phyloP scores from a whole-genome alignment of 805 yeast species.

The Sungouiozyma intestinalis region DNA sequence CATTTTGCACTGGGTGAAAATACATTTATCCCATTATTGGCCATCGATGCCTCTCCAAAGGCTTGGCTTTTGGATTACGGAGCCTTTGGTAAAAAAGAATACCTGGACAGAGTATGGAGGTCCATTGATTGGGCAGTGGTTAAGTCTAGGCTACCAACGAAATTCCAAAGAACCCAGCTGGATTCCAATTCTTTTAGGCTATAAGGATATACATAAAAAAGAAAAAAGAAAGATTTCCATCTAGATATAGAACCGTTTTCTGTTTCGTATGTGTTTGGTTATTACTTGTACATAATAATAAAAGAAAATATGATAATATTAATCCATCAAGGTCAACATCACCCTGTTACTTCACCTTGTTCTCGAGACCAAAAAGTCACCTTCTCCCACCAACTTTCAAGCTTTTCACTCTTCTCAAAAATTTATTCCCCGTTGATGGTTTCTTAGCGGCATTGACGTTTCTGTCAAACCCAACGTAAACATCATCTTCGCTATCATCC shows the following conservation, averaged over 20 bases:
- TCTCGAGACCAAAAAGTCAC: background rate
- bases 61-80: conserved; percentile 68
- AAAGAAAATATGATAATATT: background rate
- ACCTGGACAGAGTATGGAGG: conserved; percentile 57
- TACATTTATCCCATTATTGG: conserved; percentile 47
- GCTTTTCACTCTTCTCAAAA: conserved; percentile 80
- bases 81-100: conserved; percentile 57
- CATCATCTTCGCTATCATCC: conserved; percentile 25
- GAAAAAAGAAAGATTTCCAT: no score
- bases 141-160: conserved; percentile 34
- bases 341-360: background rate
- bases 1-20: conserved; percentile 20
- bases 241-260: background rate
- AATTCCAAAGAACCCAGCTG: conserved; percentile 1
- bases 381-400: conserved; percentile 52
- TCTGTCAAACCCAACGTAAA: conserved; percentile 21
- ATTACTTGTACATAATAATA: background rate
- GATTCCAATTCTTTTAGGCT: background rate
- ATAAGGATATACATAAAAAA: background rate
- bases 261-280: background rate
- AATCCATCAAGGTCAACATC: background rate
- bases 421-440: conserved; percentile 38
- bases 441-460: conserved; percentile 16
- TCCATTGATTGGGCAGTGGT: conserved; percentile 64
- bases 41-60: conserved; percentile 64